These are phyloP conservation scores for Stagonosporopsis tanaceti DNA, from an alignment of 2,329 filamentous ascomycete genomes.

Conservation along the genomic window DNA sequence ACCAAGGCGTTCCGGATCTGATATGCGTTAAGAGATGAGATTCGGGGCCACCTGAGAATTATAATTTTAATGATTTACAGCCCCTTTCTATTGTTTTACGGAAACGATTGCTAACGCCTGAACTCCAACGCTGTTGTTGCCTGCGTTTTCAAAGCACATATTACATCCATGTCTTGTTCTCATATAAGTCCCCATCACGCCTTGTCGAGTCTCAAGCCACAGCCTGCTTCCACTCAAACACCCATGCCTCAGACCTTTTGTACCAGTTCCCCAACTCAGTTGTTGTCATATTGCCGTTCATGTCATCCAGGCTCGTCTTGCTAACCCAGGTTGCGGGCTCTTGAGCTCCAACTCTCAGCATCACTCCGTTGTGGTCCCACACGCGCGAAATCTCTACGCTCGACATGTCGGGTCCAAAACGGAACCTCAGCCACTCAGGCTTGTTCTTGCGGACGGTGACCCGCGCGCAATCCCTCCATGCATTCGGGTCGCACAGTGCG, in stretches of 20 bases:
- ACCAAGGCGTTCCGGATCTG: conserved; percentile 38
- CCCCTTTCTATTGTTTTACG: conserved; percentile 11
- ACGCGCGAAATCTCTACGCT: not conserved
- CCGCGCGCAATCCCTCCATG: not conserved
- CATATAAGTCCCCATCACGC: not conserved
- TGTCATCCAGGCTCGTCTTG: not conserved
- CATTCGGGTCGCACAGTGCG: not conserved
- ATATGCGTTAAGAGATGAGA: conserved; percentile 36
- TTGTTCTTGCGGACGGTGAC: not conserved
- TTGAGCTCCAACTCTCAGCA: conserved; percentile 4
- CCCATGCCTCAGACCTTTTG: conserved; percentile 10
- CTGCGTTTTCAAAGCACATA: not conserved
- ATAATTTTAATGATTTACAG: conserved; percentile 40
- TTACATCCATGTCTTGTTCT: not conserved
- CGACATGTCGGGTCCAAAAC: not conserved
- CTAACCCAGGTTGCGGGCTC: conserved; percentile 21
- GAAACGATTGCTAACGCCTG: not conserved
- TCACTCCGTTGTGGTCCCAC: not conserved
- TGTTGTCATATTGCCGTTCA: conserved; percentile 22
- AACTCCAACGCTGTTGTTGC: conserved; percentile 2
- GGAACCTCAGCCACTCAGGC: not conserved
- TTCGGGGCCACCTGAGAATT: conserved; percentile 43
- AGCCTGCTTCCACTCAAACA: conserved; percentile 8
- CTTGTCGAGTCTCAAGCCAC: conserved; percentile 3
- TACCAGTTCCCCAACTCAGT: conserved; percentile 14